These are phyloP conservation scores for Plantago ovata DNA, from an alignment of 257 asterid species.

Conservation along the genomic window DNA sequence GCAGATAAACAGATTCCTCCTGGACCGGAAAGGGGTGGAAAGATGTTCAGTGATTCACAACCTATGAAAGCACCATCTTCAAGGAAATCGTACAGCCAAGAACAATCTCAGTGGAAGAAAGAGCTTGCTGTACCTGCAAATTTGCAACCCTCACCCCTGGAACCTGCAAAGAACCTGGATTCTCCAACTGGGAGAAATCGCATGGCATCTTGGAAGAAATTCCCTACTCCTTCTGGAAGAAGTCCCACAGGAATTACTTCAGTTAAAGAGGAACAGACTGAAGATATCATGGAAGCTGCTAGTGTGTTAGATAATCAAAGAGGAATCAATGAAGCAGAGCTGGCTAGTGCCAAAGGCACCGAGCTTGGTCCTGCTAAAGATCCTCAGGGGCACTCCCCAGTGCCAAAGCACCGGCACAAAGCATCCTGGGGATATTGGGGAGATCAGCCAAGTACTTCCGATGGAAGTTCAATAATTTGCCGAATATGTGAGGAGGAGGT, in stretches of 20 bases:
- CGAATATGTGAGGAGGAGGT: constrained; percentile 99
- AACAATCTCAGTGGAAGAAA: constrained; percentile 75
- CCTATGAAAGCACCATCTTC: constrained; percentile 39
- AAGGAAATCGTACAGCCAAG: constrained; percentile 88
- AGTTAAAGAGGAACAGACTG: constrained; percentile 49
- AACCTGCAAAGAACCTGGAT: constrained; percentile 39
- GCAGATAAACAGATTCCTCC: constrained; percentile 42
- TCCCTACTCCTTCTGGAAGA: constrained; percentile 68
- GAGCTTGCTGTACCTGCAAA: constrained; percentile 44
- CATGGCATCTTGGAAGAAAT: constrained; percentile 91
- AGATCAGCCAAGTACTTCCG: constrained; percentile 70
- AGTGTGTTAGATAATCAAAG: constrained; percentile 38
- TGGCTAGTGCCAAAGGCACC: constrained; percentile 50
- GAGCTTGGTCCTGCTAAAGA: constrained; percentile 59
- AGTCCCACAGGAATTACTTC: constrained; percentile 57
- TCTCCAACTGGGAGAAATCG: constrained; percentile 58
- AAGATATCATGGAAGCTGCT: constrained; percentile 43
- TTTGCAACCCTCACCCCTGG: constrained; percentile 39
- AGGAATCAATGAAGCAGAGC: constrained; percentile 51
- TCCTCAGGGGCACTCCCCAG: constrained; percentile 36
- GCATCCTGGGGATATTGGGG: constrained; percentile 93
- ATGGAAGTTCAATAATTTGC: constrained; percentile 92
- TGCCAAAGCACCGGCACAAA: constrained; percentile 68
- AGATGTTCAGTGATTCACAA: constrained; percentile 41
- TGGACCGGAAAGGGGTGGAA: constrained; percentile 38